Base-by-base conservation (phyloP, 805 yeast species). In the Pichia cephalocereana region DNA sequence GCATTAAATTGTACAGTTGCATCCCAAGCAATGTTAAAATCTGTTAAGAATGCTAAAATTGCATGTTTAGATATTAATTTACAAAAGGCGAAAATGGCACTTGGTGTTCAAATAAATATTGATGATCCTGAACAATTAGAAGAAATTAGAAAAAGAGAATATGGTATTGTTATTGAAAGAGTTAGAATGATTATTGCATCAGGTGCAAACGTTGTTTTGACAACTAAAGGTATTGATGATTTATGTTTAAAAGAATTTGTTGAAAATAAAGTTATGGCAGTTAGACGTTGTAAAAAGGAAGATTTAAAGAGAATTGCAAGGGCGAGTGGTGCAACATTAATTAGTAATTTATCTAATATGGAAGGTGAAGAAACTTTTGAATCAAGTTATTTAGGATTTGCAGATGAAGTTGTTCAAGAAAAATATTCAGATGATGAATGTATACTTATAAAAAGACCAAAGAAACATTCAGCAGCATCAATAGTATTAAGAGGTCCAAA, bases 1-100 rank as follows among this genome's bases (percentile, higher is more conserved):
- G 99, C 99, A 1, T 72, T 93, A 54, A 93, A 93, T 70, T 90
- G 97, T 71, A 91, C 98, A 0, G 86, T 93, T 50, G 99, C 97
- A 2, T 86, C 96, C 14, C 97, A 91, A 69, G 97, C 97, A 17
- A 95, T 93, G 98, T 74, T 80, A 53, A 87, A 84, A 60, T 72
- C 75, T 45, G 71, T 89, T 43, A 66, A 69, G 12, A 72, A 76
- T 55, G 95, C 96, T 43, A 82, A 81, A 57, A 86, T 89, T 57
- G 97, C 97, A 3, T 80, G 88, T 56, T 74, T 89, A 60, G 97
- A 89, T 69, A 78, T 93, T 67, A 91, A 95, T 68, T 72, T 93
- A 62, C 99, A 95, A 66, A 91, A 90, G 66, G 93, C 96, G 2
- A 80, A 90, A 64, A 88, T 93, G 96, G 96, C 97, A 40, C 81